Base-by-base conservation (phyloP, 345 rosid species). In the Hypericum perforatum region DNA sequence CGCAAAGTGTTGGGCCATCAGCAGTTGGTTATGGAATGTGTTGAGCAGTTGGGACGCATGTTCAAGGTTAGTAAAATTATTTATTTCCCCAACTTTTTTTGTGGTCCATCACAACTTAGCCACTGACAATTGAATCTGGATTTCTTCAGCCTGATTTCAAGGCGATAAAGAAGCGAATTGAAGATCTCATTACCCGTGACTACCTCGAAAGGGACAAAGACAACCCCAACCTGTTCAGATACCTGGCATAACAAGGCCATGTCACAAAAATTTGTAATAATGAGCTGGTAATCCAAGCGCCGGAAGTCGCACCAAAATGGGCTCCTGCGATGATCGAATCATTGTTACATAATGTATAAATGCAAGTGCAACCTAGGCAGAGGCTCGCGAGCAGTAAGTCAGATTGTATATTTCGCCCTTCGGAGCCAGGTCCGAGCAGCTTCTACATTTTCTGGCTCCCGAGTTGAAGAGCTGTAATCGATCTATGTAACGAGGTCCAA, bases 61-160 rank as follows among this genome's bases (percentile, higher is more conserved):
- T 76, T 70, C 58, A 64, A 64, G 77, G 77, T 73, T 50, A 50
- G 12, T 37, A 32, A 37, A 14, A 6, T 15, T 16, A 8, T 52
- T 32, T 7, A 11, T 38, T 29, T 43, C 14, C 9, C 37, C 8
- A 5, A 48, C 45, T 48, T 16, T 37, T 48, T 52, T 39, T 5
- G n/a, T 32, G 36, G 7, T 63, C 41, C 13, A 16, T 58, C 10
- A 41, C 8, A 57, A 46, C 37, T 29, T 5, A n/a, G 29, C 43
- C 8, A 8, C 32, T 55, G 53, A 13, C 42, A 40, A 53, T 56
- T 49, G 37, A 9, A 45, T 8, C 50, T 4, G 7, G 22, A 48
- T 38, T 22, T 61, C 50, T 49, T 10, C 77, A 73, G 78, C 81
- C 81, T 41, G 78, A 76, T 39, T 53, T 76, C 54, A 76, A 51